phyloP scores from a whole-genome alignment of 1,284 basidiomycete genomes.

The Heterobasidion annosum region DNA sequence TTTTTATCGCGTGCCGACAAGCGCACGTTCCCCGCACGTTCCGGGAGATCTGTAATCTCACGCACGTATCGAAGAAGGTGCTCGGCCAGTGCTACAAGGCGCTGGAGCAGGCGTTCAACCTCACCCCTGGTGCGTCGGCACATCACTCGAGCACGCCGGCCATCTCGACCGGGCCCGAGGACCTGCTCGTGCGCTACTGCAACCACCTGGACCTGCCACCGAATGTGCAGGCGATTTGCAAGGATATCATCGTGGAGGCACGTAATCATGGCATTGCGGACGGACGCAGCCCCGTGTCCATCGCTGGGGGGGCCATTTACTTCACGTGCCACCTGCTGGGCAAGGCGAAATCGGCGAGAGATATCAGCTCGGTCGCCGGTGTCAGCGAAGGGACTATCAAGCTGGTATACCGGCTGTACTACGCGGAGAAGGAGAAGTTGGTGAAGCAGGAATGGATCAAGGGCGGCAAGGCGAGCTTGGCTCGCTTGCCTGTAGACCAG shows the following conservation, averaged over 20 bases:
- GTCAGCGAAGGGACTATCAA: slow-evolving; percentile 98
- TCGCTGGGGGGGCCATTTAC: slow-evolving; percentile 93
- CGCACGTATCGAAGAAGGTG: slow-evolving; percentile 91
- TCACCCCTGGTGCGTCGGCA: slow-evolving; percentile 59
- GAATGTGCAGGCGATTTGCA: slow-evolving; percentile 75
- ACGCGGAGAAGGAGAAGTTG: slow-evolving; percentile 58
- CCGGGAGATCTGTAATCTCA: slow-evolving; percentile 91
- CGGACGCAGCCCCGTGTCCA: slow-evolving; percentile 91
- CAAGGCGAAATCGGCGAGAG: slow-evolving; percentile 66
- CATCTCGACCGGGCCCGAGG: slow-evolving; percentile 65
- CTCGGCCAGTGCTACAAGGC: slow-evolving; percentile 94
- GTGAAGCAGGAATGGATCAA: slow-evolving; percentile 79
- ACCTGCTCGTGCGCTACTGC: slow-evolving; percentile 87
- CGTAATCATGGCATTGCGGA: slow-evolving; percentile 84
- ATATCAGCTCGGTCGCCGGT: slow-evolving; percentile 90
- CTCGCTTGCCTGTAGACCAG: slow-evolving; percentile 23
- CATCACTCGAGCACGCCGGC: slow-evolving; percentile 22
- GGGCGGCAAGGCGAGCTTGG: slow-evolving; percentile 62
- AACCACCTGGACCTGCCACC: slow-evolving; percentile 89
- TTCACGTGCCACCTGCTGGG: slow-evolving; percentile 84
- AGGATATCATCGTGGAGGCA: slow-evolving; percentile 78
- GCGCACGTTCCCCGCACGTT: slow-evolving; percentile 92
- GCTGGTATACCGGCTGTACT: slow-evolving; percentile 73
- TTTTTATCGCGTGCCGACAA: slow-evolving; percentile 96
- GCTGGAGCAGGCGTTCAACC: slow-evolving; percentile 87